Conservation (phyloP, 169 alveolate species). For the Neospora caninum region DNA sequence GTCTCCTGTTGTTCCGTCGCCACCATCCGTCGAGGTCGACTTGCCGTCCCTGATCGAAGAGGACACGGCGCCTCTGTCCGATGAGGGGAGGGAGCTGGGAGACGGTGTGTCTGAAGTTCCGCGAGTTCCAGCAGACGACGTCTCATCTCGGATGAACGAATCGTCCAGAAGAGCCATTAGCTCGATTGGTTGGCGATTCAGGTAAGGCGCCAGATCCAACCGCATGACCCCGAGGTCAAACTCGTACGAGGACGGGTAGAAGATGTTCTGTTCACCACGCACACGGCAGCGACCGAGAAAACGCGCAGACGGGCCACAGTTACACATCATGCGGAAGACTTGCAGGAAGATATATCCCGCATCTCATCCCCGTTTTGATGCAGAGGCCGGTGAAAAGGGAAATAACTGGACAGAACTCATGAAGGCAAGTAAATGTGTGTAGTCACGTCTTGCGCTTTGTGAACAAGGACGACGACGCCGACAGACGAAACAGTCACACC, state of each 20-base stretch:
- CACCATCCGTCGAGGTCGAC: background rate
- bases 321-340: too few relatives aligned
- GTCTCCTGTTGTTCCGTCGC: background rate
- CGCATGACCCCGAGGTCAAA: constrained; percentile 41
- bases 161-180: constrained; percentile 38
- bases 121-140: background rate
- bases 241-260: constrained; percentile 45
- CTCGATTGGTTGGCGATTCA: constrained; percentile 50
- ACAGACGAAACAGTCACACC: too few relatives aligned
- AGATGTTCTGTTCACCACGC: background rate
- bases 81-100: too few relatives aligned
- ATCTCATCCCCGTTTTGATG: too few relatives aligned
- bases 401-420: too few relatives aligned
- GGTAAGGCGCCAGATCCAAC: constrained; percentile 2
- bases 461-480: too few relatives aligned
- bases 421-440: too few relatives aligned
- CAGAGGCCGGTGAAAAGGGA: too few relatives aligned
- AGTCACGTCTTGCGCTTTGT: too few relatives aligned
- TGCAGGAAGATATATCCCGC: too few relatives aligned
- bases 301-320: background rate
- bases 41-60: background rate
- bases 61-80: background rate
- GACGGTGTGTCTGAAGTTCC: background rate
- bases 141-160: constrained; percentile 1
- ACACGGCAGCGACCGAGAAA: background rate